Evolutionary conservation across 2,329 filamentous ascomycete species (phyloP), one percentile per base, ranked within the genome.

Genomic region (Colletotrichum ledebouriae): DNA sequence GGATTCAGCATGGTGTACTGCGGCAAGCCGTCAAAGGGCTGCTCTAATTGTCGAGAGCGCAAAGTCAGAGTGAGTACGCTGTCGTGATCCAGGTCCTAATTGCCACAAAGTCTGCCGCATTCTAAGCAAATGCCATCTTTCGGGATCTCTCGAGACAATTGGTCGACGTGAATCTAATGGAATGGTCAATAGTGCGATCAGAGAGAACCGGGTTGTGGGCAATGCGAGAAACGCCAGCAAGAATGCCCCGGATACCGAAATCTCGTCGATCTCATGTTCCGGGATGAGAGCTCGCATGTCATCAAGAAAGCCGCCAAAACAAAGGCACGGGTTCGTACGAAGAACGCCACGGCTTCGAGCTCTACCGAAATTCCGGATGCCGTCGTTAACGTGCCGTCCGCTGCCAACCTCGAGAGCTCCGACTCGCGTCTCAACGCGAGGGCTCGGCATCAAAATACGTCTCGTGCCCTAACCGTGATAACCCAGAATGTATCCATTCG

Each of bases 1-100:
- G 29, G 47, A 15, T 41, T 25, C 58, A 70, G 59, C 63, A 87
- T 88, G 86, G 85, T 87, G 6, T 88, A 86, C 73, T 87, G 86
- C 71, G 85, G 86, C 5, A 87, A 86, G 72, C 85, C 86, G 49
- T 87, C 85, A 42, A 86, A 85, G 73, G 85, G 85, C 46, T 88
- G 86, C 75, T 85, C 84, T 71, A 84, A 79, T 71, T 88, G 86
- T 72, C 82, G 86, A 70, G 82, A 84, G 73, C 83, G 85, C 72
- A 88, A 87, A 76, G 85, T 87, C 69, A 83, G 84, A 66, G 85
- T 87, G 78, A 78, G 85, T 82, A 61, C 33, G 49, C 13, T 17
- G 11, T 25, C 25, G 25, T 25, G 25, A 41, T 25, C 7, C 33
- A 41, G 33, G 2, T 39, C 42, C 13, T 15, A 15, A 44, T 44